phyloP scores from a whole-genome alignment of 306 rosid species.

The Biancaea sappan region DNA sequence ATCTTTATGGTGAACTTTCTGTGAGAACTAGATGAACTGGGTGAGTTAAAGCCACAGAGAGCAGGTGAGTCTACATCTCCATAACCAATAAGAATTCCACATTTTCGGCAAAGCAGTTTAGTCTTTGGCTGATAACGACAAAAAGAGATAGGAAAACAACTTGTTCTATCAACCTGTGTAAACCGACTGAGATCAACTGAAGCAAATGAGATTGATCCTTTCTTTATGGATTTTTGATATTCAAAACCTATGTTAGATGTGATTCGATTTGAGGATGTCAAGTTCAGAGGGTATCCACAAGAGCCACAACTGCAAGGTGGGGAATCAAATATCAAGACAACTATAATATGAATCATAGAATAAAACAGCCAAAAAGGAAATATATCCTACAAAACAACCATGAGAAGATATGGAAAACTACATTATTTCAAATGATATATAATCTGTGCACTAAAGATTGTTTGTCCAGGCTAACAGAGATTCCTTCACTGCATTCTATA shows the following conservation, averaged over 20 bases:
- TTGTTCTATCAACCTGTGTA: constrained; percentile 66
- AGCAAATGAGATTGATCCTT: constrained; percentile 56
- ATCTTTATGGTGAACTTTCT: constrained; percentile 56
- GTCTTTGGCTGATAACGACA: constrained; percentile 51
- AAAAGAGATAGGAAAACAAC: constrained; percentile 57
- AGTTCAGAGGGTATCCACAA: constrained; percentile 70
- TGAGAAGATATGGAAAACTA: constrained; percentile 7
- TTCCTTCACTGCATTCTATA: constrained; percentile 2
- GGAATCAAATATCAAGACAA: constrained; percentile 32
- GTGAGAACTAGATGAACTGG: constrained; percentile 47
- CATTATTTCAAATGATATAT: background rate
- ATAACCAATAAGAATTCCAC: constrained; percentile 67
- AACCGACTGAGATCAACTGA: constrained; percentile 66
- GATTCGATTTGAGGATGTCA: constrained; percentile 59
- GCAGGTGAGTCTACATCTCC: constrained; percentile 54
- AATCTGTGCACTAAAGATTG: constrained; percentile 8
- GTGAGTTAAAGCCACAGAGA: constrained; percentile 56
- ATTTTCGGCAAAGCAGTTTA: constrained; percentile 60
- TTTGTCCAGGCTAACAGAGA: background rate
- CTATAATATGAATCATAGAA: constrained; percentile 12
- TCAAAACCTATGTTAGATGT: constrained; percentile 59
- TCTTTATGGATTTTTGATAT: constrained; percentile 53
- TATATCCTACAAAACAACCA: background rate
- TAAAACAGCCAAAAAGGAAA: background rate
- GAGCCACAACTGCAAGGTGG: constrained; percentile 62